Conservation (phyloP, 768 basidiomycete species). For the Mycena sanguinolenta region DNA sequence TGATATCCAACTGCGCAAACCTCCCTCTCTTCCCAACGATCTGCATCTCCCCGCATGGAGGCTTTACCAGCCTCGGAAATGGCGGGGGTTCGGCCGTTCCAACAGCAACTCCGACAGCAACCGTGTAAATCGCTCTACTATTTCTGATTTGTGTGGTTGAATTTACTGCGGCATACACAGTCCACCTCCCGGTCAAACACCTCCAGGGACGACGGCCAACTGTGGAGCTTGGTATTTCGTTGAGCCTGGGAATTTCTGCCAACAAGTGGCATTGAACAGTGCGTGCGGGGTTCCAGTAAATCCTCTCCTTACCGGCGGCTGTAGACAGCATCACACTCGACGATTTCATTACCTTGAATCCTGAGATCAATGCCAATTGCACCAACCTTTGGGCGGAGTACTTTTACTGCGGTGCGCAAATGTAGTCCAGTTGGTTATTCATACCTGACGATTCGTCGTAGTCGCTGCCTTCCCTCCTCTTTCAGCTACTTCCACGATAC, state of each 20-base stretch:
- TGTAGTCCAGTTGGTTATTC: conserved; percentile 1
- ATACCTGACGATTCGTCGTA: background rate
- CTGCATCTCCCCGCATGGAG: background rate
- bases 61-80: background rate
- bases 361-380: conserved; percentile 1
- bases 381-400: background rate
- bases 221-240: conserved; percentile 21
- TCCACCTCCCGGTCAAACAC: conserved; percentile 21
- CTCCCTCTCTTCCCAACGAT: background rate
- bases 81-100: conserved; percentile 5
- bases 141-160: too few relatives aligned
- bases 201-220: conserved; percentile 23
- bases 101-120: conserved; percentile 16
- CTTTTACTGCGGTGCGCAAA: background rate
- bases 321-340: conserved; percentile 8
- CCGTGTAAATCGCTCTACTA: too few relatives aligned
- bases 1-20: background rate
- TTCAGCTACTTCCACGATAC: background rate
- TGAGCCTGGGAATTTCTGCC: background rate
- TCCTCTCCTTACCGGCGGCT: background rate
- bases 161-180: too few relatives aligned
- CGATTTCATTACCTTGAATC: background rate
- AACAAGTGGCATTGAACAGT: background rate
- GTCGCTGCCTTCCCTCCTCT: conserved; percentile 11
- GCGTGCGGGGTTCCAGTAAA: background rate